phyloP scores from a whole-genome alignment of 2,329 filamentous ascomycete species.

The Aspergillus sp. region DNA sequence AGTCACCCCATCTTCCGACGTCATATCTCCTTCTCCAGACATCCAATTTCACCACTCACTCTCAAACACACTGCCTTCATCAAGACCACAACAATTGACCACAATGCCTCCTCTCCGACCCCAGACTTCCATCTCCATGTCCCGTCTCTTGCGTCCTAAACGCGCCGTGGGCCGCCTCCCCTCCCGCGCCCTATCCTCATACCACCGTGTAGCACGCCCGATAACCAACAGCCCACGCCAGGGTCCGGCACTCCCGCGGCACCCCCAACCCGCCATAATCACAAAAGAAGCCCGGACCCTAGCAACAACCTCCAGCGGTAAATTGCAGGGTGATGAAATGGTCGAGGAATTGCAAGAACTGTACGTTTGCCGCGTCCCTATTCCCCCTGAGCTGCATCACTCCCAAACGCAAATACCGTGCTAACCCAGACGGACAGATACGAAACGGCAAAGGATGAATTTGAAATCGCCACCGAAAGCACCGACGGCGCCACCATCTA shows the following conservation, averaged over 20 bases:
- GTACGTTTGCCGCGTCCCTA: slow-evolving; percentile 19
- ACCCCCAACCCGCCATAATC: background rate
- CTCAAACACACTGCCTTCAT: background rate
- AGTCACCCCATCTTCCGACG: background rate
- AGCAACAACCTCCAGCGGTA: slow-evolving; percentile 15
- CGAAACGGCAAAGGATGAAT: slow-evolving; percentile 47
- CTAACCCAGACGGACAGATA: slow-evolving; percentile 26
- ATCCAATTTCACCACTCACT: background rate
- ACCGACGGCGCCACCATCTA: slow-evolving; percentile 46
- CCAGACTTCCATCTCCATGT: background rate
- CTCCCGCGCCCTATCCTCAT: background rate
- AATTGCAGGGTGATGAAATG: slow-evolving; percentile 29
- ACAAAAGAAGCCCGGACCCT: background rate
- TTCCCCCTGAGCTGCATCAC: background rate
- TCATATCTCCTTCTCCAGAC: background rate
- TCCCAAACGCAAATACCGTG: background rate
- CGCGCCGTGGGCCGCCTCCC: background rate
- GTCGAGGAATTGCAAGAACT: slow-evolving; percentile 39
- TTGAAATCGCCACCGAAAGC: slow-evolving; percentile 49
- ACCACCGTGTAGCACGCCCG: background rate
- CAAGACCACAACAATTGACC: background rate
- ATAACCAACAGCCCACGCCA: no score
- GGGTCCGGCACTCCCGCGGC: background rate
- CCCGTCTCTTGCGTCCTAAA: background rate
- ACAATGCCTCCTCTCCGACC: background rate